phyloP scores from a whole-genome alignment of 139 green algal species.

The Tetraselmis striata region DNA sequence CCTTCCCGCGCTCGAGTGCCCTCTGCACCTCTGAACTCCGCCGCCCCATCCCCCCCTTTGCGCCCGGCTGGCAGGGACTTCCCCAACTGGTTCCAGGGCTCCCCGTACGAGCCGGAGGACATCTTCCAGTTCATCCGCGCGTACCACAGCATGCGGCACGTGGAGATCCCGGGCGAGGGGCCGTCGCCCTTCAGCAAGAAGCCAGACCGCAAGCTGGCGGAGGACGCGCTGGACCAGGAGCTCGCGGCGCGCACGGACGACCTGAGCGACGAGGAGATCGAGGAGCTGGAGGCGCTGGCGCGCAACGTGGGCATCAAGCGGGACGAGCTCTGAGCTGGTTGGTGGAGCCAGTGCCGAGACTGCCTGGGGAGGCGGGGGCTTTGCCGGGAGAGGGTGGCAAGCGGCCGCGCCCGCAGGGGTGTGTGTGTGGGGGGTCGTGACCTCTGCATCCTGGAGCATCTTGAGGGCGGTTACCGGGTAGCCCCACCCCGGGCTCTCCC shows the following conservation, averaged over 20 bases:
- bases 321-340: not conserved
- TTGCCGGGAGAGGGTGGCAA: too few relatives aligned
- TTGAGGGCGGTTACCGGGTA: too few relatives aligned
- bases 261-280: not conserved
- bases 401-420: too few relatives aligned
- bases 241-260: not conserved
- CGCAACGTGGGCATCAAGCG: not conserved
- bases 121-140: conserved; percentile 18
- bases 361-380: too few relatives aligned
- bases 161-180: conserved; percentile 28
- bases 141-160: conserved; percentile 26
- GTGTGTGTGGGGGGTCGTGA: too few relatives aligned
- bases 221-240: conserved; percentile 1
- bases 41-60: too few relatives aligned
- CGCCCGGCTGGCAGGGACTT: too few relatives aligned
- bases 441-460: too few relatives aligned
- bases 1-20: too few relatives aligned
- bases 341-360: too few relatives aligned
- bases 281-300: not conserved
- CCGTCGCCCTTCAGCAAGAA: conserved; percentile 19
- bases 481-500: too few relatives aligned
- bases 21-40: too few relatives aligned
- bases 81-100: conserved; percentile 18
- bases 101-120: not conserved
- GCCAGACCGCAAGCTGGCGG: conserved; percentile 18